Evolutionary conservation across 2,329 filamentous ascomycete genomes (phyloP).

Genomic region (Dactylellina haptotyla): DNA sequence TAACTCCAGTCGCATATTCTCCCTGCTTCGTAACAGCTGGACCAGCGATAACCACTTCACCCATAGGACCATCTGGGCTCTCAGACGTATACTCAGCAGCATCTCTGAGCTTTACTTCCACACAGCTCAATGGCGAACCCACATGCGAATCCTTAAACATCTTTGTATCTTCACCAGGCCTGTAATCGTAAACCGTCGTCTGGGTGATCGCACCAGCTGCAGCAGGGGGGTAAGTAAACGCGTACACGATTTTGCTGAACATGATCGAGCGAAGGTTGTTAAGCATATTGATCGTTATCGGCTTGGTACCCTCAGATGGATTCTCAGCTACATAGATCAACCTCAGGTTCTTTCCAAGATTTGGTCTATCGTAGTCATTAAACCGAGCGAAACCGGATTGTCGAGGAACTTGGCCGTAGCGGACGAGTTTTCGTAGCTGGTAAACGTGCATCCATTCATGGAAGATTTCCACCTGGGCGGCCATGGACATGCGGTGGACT

Average conservation of each 20-base stretch:
- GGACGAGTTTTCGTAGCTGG: slow-evolving; percentile 74
- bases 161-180: slow-evolving; percentile 79
- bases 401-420: slow-evolving; percentile 78
- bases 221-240: slow-evolving; percentile 75
- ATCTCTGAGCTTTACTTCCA: slow-evolving; percentile 78
- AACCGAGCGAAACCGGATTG: slow-evolving; percentile 72
- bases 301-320: slow-evolving; percentile 70
- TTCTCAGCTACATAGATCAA: slow-evolving; percentile 82
- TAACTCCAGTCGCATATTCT: slow-evolving; percentile 47
- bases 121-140: slow-evolving; percentile 32
- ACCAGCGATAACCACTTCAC: slow-evolving; percentile 57
- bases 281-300: slow-evolving; percentile 75
- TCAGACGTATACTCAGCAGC: slow-evolving; percentile 69
- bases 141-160: slow-evolving; percentile 65
- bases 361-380: slow-evolving; percentile 70
- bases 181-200: slow-evolving; percentile 87
- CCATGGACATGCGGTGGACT: slow-evolving; percentile 72
- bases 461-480: slow-evolving; percentile 71
- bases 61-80: slow-evolving; percentile 54
- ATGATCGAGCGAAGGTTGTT: slow-evolving; percentile 85
- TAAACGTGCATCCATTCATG: slow-evolving; percentile 76
- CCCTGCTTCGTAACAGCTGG: slow-evolving; percentile 44
- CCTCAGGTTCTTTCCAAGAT: slow-evolving; percentile 78
- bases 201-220: slow-evolving; percentile 93
- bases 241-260: slow-evolving; percentile 82